phyloP scores from a whole-genome alignment of 2,329 filamentous ascomycete species.

The Fusarium sp. region DNA sequence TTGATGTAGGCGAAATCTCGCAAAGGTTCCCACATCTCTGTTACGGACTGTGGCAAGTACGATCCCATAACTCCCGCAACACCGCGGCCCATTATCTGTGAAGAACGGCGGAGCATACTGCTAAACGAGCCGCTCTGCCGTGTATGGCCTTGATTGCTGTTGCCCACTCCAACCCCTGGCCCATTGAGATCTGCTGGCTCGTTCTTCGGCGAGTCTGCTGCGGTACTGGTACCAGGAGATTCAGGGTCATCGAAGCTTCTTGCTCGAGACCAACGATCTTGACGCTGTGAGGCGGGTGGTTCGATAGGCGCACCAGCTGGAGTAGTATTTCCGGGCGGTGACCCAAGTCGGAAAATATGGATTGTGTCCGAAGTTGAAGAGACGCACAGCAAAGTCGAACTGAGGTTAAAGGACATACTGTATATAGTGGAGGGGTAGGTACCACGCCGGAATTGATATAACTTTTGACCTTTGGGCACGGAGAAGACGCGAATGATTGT shows the following conservation, averaged over 20 bases:
- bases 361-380: slow-evolving; percentile 97
- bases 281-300: slow-evolving; percentile 54
- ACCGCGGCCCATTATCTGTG: slow-evolving; percentile 89
- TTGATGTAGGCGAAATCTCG: slow-evolving; percentile 98
- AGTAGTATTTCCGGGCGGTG: slow-evolving; percentile 55
- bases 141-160: slow-evolving; percentile 50
- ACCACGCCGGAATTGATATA: slow-evolving; percentile 95
- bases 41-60: slow-evolving; percentile 92
- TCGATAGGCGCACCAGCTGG: slow-evolving; percentile 53
- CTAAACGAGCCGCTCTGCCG: slow-evolving; percentile 81
- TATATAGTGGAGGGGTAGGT: slow-evolving; percentile 97
- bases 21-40: slow-evolving; percentile 96
- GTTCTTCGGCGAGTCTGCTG: slow-evolving; percentile 64
- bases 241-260: slow-evolving; percentile 62
- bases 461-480: slow-evolving; percentile 87
- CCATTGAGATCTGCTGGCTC: slow-evolving; percentile 57
- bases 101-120: slow-evolving; percentile 92
- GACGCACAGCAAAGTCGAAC: slow-evolving; percentile 91
- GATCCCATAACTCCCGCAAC: slow-evolving; percentile 90
- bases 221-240: slow-evolving; percentile 54
- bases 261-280: slow-evolving; percentile 65
- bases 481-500: slow-evolving; percentile 98
- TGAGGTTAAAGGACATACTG: slow-evolving; percentile 98
- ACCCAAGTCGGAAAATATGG: slow-evolving; percentile 88
- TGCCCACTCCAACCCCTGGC: slow-evolving; percentile 42